phyloP scores from a whole-genome alignment of 768 basidiomycete species.

The Suillus bovinus region DNA sequence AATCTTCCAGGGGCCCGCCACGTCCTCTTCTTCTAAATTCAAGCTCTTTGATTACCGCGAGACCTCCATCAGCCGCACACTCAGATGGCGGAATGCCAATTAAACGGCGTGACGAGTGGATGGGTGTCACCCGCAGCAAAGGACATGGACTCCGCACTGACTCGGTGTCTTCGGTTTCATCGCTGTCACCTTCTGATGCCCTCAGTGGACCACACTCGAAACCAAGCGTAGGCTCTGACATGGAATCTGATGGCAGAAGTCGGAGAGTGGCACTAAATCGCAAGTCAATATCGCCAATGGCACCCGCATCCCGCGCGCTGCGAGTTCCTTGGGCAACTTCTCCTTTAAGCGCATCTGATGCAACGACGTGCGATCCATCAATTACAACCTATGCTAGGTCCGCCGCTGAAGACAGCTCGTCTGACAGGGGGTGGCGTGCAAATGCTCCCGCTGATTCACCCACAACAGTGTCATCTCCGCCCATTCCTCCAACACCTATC shows the following conservation, averaged over 20 bases:
- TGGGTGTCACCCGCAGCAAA: constrained; percentile 45
- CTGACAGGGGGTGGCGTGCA: constrained; percentile 33
- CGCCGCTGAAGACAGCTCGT: constrained; percentile 23
- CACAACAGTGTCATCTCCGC: constrained; percentile 37
- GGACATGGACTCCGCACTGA: constrained; percentile 44
- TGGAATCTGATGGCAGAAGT: constrained; percentile 61
- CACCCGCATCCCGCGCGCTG: constrained; percentile 46
- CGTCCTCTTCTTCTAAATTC: constrained; percentile 67
- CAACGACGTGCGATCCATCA: constrained; percentile 33
- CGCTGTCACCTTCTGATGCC: constrained; percentile 58
- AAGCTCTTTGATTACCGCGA: constrained; percentile 42
- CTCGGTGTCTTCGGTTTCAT: constrained; percentile 66
- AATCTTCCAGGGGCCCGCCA: constrained; percentile 53
- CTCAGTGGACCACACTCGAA: constrained; percentile 36
- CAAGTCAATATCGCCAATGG: constrained; percentile 72
- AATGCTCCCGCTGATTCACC: constrained; percentile 41
- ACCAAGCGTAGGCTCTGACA: constrained; percentile 38
- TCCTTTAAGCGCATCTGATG: constrained; percentile 44
- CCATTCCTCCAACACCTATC: constrained; percentile 41
- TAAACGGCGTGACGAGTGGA: constrained; percentile 44
- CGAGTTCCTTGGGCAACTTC: constrained; percentile 38
- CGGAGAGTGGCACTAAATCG: constrained; percentile 66
- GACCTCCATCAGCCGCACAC: constrained; percentile 23
- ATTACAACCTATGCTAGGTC: constrained; percentile 17
- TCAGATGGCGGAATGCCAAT: constrained; percentile 40